A percentile compares a stretch with the other conserved stretches of the same genome.
These are phyloP conservation scores for Kwoniella shivajii DNA, from an alignment of 1,284 basidiomycete species.

Conservation along the genomic window DNA sequence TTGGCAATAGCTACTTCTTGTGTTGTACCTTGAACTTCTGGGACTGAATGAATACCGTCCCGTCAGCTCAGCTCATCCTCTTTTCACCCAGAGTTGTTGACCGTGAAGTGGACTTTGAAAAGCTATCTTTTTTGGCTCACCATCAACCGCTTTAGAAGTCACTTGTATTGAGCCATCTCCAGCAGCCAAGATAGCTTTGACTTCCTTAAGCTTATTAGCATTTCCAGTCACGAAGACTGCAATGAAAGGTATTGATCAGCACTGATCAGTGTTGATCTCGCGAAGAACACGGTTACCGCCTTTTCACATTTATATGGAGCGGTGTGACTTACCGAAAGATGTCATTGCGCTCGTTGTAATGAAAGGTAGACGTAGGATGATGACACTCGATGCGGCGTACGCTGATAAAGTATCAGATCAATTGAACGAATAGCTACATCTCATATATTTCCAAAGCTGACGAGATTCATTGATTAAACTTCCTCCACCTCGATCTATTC, in stretches of 20 bases:
- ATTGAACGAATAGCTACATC: too few relatives aligned
- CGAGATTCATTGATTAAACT: too few relatives aligned
- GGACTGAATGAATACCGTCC: constrained; percentile 60
- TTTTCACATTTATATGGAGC: background rate
- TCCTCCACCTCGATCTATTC: background rate
- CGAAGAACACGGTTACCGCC: background rate
- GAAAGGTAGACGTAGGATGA: background rate
- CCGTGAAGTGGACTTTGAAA: background rate
- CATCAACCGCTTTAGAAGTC: constrained; percentile 45
- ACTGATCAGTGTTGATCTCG: background rate
- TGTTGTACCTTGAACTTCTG: constrained; percentile 91
- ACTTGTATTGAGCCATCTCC: constrained; percentile 44
- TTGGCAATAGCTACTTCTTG: constrained; percentile 88
- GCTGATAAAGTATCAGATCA: too few relatives aligned
- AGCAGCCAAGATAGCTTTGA: constrained; percentile 59
- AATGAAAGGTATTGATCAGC: background rate
- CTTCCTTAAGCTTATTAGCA: constrained; percentile 88
- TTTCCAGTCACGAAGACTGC: constrained; percentile 93
- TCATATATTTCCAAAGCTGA: too few relatives aligned
- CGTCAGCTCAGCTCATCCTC: background rate
- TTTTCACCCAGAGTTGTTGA: background rate
- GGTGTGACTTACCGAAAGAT: constrained; percentile 26
- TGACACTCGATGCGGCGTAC: background rate
- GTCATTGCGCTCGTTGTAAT: constrained; percentile 16
- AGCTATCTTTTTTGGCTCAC: constrained; percentile 38